Conservation (phyloP, 495 filamentous ascomycete genomes). For the Rhypophila decipiens region DNA sequence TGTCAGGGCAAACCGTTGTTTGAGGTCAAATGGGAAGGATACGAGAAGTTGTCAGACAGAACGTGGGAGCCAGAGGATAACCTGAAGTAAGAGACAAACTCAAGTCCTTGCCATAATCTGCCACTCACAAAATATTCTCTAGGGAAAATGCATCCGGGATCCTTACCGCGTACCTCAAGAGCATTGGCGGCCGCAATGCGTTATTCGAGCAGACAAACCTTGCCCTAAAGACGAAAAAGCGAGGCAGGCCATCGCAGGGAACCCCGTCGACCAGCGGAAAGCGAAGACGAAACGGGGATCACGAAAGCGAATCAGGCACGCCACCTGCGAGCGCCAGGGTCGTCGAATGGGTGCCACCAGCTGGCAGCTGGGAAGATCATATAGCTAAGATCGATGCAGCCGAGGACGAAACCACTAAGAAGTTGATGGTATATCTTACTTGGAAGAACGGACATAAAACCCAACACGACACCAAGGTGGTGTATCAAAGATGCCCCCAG, state of each 20-base stretch:
- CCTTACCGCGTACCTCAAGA: conserved; percentile 39
- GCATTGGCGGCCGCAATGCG: conserved; percentile 48
- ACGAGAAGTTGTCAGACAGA: conserved; percentile 49
- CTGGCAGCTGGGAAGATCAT: conserved; percentile 53
- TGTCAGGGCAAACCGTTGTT: conserved; percentile 39
- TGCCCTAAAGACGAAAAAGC: conserved; percentile 39
- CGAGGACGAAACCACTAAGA: conserved; percentile 42
- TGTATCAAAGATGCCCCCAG: conserved; percentile 55
- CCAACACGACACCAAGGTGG: conserved; percentile 47
- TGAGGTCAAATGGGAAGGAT: conserved; percentile 58
- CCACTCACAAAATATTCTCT: conserved; percentile 3
- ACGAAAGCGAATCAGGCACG: conserved; percentile 24
- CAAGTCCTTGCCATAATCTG: neutral
- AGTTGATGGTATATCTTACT: conserved; percentile 44
- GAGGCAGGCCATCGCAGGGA: conserved; percentile 30
- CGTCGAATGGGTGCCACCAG: conserved; percentile 45
- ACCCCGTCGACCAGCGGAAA: conserved; percentile 28
- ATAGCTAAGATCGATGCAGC: conserved; percentile 50
- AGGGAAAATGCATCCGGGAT: conserved; percentile 39
- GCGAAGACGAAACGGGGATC: conserved; percentile 29
- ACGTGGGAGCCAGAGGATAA: conserved; percentile 60
- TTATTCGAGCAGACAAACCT: conserved; percentile 36
- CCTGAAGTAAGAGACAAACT: conserved; percentile 33
- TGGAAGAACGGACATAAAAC: conserved; percentile 56
- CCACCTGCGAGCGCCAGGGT: conserved; percentile 29